Conservation (phyloP, 2,329 filamentous ascomycete species). For the Seiridium unicorne region DNA sequence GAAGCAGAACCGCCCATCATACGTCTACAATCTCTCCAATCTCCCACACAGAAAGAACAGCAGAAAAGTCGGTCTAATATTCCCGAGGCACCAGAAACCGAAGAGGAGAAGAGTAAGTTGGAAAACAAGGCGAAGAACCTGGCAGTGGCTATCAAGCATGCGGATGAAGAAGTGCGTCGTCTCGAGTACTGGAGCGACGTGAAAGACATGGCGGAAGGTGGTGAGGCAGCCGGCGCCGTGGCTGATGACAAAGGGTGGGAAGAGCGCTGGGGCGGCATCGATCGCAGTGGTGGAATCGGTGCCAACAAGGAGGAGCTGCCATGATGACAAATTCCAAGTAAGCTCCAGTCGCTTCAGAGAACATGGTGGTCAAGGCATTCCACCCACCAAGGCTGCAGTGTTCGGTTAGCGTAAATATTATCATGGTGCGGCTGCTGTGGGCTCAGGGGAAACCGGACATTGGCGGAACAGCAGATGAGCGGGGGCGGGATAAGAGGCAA, state of each 20-base stretch:
- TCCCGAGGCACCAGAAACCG: neutral
- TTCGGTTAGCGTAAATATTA: no score
- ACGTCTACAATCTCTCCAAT: neutral
- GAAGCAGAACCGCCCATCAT: neutral
- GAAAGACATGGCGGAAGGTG: slow-evolving; percentile 62
- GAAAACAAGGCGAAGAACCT: slow-evolving; percentile 62
- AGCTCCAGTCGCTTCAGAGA: neutral
- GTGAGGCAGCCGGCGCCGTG: slow-evolving; percentile 43
- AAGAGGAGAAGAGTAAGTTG: slow-evolving; percentile 15
- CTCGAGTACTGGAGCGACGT: slow-evolving; percentile 89
- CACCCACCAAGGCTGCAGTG: no score
- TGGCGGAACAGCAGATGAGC: no score
- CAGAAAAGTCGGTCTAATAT: neutral
- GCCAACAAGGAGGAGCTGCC: slow-evolving; percentile 12
- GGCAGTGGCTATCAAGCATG: slow-evolving; percentile 70
- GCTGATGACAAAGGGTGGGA: slow-evolving; percentile 42
- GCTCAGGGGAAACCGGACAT: no score
- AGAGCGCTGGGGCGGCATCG: slow-evolving; percentile 43
- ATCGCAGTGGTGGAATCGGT: slow-evolving; percentile 6
- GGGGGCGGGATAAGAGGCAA: no score
- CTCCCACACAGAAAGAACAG: neutral
- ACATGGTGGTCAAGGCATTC: no score
- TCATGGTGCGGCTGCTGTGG: no score
- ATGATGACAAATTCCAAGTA: neutral
- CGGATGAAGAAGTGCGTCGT: slow-evolving; percentile 75